A percentile compares a stretch with the other conserved stretches of the same genome.
phyloP scores from a whole-genome alignment of 345 rosid genomes.

The Nephelium lappaceum region DNA sequence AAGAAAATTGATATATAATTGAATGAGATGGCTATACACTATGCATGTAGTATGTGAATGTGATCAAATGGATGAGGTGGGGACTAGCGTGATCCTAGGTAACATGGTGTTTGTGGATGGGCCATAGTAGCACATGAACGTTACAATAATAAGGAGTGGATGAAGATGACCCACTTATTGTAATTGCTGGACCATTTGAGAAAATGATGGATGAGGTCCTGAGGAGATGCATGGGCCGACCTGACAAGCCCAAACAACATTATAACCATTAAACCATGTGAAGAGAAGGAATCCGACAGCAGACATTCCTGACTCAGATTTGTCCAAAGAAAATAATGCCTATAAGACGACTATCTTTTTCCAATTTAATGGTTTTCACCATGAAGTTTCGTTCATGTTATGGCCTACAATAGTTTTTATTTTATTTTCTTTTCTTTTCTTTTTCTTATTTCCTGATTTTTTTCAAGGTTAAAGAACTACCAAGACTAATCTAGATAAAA shows the following conservation, averaged over 20 bases:
- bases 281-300: not conserved
- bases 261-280: not conserved
- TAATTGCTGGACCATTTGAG: conserved; percentile 1
- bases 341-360: too few relatives aligned
- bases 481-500: too few relatives aligned
- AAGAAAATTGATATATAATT: not conserved
- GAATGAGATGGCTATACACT: not conserved
- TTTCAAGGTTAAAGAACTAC: too few relatives aligned
- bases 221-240: conserved; percentile 9
- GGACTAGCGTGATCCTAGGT: too few relatives aligned
- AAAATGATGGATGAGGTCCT: not conserved
- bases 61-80: too few relatives aligned
- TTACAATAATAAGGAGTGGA: not conserved
- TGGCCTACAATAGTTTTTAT: too few relatives aligned
- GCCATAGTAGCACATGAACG: not conserved
- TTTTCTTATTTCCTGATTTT: too few relatives aligned
- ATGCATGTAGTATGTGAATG: too few relatives aligned
- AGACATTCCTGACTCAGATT: not conserved
- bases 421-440: too few relatives aligned
- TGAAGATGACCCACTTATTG: too few relatives aligned
- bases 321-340: not conserved
- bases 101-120: not conserved
- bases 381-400: not conserved
- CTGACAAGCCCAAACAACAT: not conserved
- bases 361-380: not conserved